A percentile compares a stretch with the other conserved stretches of the same genome.
phyloP scores from a whole-genome alignment of 257 asterid genomes.

The Plectranthus barbatus region DNA sequence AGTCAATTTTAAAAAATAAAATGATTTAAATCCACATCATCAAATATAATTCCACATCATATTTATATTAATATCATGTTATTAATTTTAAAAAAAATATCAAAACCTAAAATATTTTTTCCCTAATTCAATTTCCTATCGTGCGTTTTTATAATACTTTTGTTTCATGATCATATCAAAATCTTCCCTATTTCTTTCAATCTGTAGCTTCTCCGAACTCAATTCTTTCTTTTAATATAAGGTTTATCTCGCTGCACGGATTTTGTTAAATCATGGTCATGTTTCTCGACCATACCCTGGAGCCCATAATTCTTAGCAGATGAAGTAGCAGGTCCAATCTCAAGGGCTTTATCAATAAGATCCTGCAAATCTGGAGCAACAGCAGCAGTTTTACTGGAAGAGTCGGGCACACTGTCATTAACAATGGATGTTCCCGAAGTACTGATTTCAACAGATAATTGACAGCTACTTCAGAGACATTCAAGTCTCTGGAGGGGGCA shows the following conservation, averaged over 20 bases:
- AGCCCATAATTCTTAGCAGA: constrained; percentile 52
- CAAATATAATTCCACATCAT: too few species aligned
- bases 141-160: too few species aligned
- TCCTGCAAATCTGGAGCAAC: constrained; percentile 63
- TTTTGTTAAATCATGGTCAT: constrained; percentile 27
- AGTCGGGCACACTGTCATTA: constrained; percentile 22
- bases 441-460: constrained; percentile 24
- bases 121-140: too few species aligned
- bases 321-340: constrained; percentile 72
- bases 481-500: constrained; percentile 23
- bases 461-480: constrained; percentile 24
- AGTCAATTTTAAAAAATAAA: too few species aligned
- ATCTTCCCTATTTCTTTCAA: too few species aligned
- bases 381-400: constrained; percentile 34
- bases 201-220: too few species aligned
- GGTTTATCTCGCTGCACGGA: constrained; percentile 66
- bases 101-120: too few species aligned
- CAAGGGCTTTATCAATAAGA: constrained; percentile 89
- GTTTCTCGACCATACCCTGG: constrained; percentile 35
- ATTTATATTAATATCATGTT: too few species aligned
- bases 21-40: too few species aligned
- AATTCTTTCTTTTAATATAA: too few species aligned
- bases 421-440: constrained; percentile 6
- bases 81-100: too few species aligned
- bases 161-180: too few species aligned